Percentiles rank a stretch among this genome's conserved stretches.
phyloP scores from a whole-genome alignment of 2,329 filamentous ascomycete genomes.

The Neopestalotiopsis sp. region DNA sequence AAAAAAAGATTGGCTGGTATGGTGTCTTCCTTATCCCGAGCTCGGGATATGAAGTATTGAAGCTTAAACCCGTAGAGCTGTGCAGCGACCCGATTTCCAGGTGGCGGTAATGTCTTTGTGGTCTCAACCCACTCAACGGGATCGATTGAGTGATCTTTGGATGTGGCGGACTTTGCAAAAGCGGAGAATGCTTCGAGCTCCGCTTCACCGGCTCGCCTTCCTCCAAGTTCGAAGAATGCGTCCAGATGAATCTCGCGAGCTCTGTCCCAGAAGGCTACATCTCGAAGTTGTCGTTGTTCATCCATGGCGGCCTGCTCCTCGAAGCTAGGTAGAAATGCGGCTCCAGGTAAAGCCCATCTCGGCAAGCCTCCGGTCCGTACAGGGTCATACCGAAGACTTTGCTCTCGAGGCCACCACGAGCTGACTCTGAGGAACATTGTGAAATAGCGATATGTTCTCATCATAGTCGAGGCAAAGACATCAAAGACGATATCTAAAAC shows the following conservation, averaged over 20 bases:
- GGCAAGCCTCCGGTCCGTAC: slow-evolving; percentile 73
- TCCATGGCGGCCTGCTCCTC: slow-evolving; percentile 68
- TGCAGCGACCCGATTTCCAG: slow-evolving; percentile 88
- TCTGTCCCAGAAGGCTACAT: slow-evolving; percentile 79
- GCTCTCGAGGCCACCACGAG: slow-evolving; percentile 92
- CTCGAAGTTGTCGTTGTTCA: slow-evolving; percentile 66
- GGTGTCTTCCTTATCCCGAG: slow-evolving; percentile 75
- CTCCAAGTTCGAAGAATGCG: slow-evolving; percentile 90
- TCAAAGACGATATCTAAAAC: slow-evolving; percentile 94
- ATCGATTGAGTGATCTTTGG: slow-evolving; percentile 39
- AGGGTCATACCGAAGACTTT: slow-evolving; percentile 44
- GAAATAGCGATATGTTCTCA: slow-evolving; percentile 93
- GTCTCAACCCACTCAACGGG: slow-evolving; percentile 73
- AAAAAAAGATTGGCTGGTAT: slow-evolving; percentile 93
- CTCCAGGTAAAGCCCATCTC: slow-evolving; percentile 78
- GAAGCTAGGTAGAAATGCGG: slow-evolving; percentile 41
- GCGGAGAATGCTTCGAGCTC: slow-evolving; percentile 56
- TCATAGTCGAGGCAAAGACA: slow-evolving; percentile 90
- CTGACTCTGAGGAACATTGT: slow-evolving; percentile 90
- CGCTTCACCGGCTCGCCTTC: slow-evolving; percentile 67
- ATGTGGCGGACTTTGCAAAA: slow-evolving; percentile 53
- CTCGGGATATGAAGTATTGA: slow-evolving; percentile 86
- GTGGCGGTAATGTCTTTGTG: slow-evolving; percentile 82
- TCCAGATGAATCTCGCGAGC: slow-evolving; percentile 78
- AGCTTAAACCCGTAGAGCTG: slow-evolving; percentile 97